Evolutionary conservation across 495 filamentous ascomycete species (phyloP), one percentile per base, ranked within the genome.

Genomic region (Aspergillus conjunctus): DNA sequence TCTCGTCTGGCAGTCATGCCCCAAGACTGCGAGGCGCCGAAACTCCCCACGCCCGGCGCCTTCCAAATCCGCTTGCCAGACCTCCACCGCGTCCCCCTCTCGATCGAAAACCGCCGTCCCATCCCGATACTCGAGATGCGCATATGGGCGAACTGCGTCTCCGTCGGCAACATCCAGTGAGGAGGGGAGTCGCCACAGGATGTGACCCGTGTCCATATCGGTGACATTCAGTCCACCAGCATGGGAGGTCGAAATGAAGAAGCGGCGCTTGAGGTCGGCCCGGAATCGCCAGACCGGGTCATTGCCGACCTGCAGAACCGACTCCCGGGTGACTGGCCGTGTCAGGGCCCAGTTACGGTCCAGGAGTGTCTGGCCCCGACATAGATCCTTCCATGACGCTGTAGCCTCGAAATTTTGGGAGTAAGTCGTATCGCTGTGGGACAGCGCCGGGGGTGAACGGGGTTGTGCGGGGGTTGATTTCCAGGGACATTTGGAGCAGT

Each of bases 101-200:
- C 73, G 66, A 63, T 77, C 73, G 50, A 77, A 77, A 12, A 76
- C 72, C 0, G 63, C 72, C 71, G 76, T 73, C 14, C 75, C 75
- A 66, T 77, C 75, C 59, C 76, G 73, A 32, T 77, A 77, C 50
- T 77, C 75, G 4, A 77, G 60, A 60, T 77, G 75, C 2, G 75
- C 75, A 20, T 71, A 72, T 10, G 69, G 71, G 14, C 71, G 71
- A 39, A 76, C 73, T 0, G 67, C 66, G 31, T 73, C 46, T 41
- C 64, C 65, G 12, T 64, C 59, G 22, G 68, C 66, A 22, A 48
- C 61, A 56, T 72, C 70, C 20, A 63, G 56, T 26, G 71, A 65
- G 0, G 75, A 77, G 31, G 75, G 75, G 7, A 76, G 71, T 33
- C 63, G 66, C 75, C 75, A 77, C 4, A 77, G 54, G 17, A 74